A percentile compares a stretch with the other conserved stretches of the same genome.
Evolutionary conservation across 2,329 filamentous ascomycete species (phyloP).

Genomic region (Penicillium sp.): DNA sequence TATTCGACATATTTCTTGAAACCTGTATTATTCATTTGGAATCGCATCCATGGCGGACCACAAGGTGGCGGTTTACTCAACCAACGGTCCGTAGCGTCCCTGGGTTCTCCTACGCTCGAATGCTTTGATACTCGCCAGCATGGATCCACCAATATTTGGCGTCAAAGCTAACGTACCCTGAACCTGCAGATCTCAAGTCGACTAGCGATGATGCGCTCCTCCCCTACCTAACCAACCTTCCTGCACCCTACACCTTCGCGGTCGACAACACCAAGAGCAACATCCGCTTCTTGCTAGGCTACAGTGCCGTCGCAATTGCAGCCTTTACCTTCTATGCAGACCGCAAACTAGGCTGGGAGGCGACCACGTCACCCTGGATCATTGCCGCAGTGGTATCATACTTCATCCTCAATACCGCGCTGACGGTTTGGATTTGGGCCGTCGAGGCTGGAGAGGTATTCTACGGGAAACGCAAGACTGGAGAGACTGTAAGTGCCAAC

Average conservation of each 20-base stretch:
- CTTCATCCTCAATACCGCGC: slow-evolving; percentile 71
- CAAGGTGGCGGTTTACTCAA: slow-evolving; percentile 50
- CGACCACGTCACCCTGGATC: slow-evolving; percentile 75
- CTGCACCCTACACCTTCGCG: slow-evolving; percentile 63
- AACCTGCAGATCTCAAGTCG: slow-evolving; percentile 80
- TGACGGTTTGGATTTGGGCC: slow-evolving; percentile 82
- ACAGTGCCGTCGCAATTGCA: slow-evolving; percentile 75
- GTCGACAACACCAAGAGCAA: slow-evolving; percentile 82
- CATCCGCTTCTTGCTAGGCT: slow-evolving; percentile 80
- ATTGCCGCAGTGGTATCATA: slow-evolving; percentile 78
- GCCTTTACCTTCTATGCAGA: slow-evolving; percentile 87
- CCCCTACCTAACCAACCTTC: slow-evolving; percentile 88
- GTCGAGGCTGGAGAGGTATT: slow-evolving; percentile 85
- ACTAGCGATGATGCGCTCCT: slow-evolving; percentile 92
- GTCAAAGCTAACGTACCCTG: slow-evolving; percentile 5
- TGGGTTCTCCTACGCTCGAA: slow-evolving; percentile 16
- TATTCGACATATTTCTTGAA: not conserved
- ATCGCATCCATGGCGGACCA: slow-evolving; percentile 35
- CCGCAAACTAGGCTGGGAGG: slow-evolving; percentile 86
- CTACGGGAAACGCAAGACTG: slow-evolving; percentile 69
- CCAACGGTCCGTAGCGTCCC: slow-evolving; percentile 41
- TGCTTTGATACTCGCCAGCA: not conserved
- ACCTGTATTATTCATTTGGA: not conserved
- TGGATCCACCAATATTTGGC: not conserved
- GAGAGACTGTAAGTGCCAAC: slow-evolving; percentile 57